Base-by-base conservation (phyloP, 345 rosid genomes). In the Populus tremula region DNA sequence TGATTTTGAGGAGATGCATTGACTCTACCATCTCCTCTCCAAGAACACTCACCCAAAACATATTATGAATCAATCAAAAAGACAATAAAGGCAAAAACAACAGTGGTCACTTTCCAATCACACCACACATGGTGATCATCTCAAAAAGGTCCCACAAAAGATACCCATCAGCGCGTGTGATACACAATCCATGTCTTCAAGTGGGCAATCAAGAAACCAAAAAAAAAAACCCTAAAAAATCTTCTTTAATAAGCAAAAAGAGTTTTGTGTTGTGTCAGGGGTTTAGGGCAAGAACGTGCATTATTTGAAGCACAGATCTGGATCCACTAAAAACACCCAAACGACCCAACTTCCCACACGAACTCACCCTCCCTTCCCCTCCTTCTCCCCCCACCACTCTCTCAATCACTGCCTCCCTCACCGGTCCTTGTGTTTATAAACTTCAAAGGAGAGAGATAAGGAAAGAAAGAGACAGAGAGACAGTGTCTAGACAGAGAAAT, bases 251-350 rank as follows among this genome's bases (percentile, higher is more conserved):
- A 59, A 65, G 16, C 27, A 11, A n/a, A 65, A 14, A 65, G 23
- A 45, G 27, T 49, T 71, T 29, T 41, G 35, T 36, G 17, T 33
- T 12, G 35, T 70, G 80, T 82, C 77, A 76, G 79, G 77, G 29
- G 29, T 16, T 61, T 70, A 25, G 73, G 73, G 80, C 35, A 36
- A 63, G 85, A 69, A 83, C 85, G 82, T 84, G 86, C 86, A 71
- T 75, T 80, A 76, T 78, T 80, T 69, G 82, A 81, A 74, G 79
- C 72, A 80, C 77, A 77, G 87, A 82, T 82, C 89, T 81, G 77
- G 86, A 82, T 86, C 75, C 86, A 62, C 81, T 76, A 76, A 39
- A 38, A 45, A 38, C 74, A 67, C 47, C 70, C 67, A 54, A 29
- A 72, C n/a, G 5, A 70, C 80, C 50, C 64, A 35, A 47, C 70